phyloP scores from a whole-genome alignment of 768 basidiomycete genomes.

The Macrolepiota albuminosa region DNA sequence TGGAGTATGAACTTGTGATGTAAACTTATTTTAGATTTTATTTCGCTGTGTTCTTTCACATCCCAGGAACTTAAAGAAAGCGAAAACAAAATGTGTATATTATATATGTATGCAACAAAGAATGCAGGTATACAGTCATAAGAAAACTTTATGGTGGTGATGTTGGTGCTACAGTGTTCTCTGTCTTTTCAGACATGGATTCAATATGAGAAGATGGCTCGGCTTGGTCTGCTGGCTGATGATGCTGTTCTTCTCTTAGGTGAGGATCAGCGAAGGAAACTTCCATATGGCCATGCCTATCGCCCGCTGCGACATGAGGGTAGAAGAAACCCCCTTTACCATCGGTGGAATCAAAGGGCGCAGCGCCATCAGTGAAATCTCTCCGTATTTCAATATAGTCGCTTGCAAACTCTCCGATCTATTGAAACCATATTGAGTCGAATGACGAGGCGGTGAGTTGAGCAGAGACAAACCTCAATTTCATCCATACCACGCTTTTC shows the following conservation, averaged over 20 bases:
- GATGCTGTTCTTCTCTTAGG: not conserved
- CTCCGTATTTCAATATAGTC: slow-evolving; percentile 70
- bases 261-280: slow-evolving; percentile 17
- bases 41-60: not conserved
- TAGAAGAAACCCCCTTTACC: slow-evolving; percentile 17
- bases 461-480: slow-evolving; percentile 47
- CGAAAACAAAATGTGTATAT: slow-evolving; percentile 2
- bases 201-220: slow-evolving; percentile 13
- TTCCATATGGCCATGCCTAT: slow-evolving; percentile 35
- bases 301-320: slow-evolving; percentile 28
- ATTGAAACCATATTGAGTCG: not conserved
- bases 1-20: not conserved
- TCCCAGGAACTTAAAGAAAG: slow-evolving; percentile 4
- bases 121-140: slow-evolving; percentile 8
- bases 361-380: slow-evolving; percentile 54
- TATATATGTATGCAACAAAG: not conserved
- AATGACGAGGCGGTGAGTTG: not conserved
- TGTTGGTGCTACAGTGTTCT: slow-evolving; percentile 17
- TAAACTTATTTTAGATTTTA: slow-evolving; percentile 1
- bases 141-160: slow-evolving; percentile 8
- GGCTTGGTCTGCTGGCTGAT: slow-evolving; percentile 1
- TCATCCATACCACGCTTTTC: slow-evolving; percentile 68
- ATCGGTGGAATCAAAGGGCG: slow-evolving; percentile 29
- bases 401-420: slow-evolving; percentile 68
- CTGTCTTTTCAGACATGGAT: slow-evolving; percentile 27